Conservation (phyloP, 1,284 basidiomycete species). For the Microbotryum saponariae region DNA sequence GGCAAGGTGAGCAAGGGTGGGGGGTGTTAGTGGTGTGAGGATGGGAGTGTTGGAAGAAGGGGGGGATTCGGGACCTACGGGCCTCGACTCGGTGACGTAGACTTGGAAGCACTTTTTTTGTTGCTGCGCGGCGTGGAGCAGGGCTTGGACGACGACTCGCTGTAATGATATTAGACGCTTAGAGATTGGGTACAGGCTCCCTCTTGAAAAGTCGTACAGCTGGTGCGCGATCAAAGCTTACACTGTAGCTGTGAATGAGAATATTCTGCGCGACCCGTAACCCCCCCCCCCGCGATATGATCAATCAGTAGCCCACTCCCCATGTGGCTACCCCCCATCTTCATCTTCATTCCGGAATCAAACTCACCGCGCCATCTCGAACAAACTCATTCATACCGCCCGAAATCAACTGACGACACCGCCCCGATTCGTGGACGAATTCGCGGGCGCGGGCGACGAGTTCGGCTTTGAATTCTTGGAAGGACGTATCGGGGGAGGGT, state of each 20-base stretch:
- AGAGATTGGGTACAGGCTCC: no score
- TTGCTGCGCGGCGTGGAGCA: constrained; percentile 72
- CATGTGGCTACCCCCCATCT: no score
- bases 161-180: constrained; percentile 48
- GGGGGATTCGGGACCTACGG: constrained; percentile 56
- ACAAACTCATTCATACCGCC: constrained; percentile 84
- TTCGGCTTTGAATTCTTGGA: constrained; percentile 70
- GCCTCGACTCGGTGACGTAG: constrained; percentile 92
- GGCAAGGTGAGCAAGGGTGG: background rate
- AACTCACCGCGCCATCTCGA: constrained; percentile 72
- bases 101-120: constrained; percentile 85
- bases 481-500: constrained; percentile 48
- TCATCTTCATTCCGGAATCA: background rate
- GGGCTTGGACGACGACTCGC: constrained; percentile 89
- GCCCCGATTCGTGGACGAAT: constrained; percentile 39
- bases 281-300: background rate
- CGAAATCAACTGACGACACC: constrained; percentile 80
- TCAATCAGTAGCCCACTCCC: no score
- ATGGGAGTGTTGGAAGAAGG: background rate
- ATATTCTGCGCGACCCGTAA: constrained; percentile 15
- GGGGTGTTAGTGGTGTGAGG: background rate
- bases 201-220: no score
- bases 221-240: constrained; percentile 1
- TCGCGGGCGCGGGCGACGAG: constrained; percentile 69
- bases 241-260: constrained; percentile 27